Evolutionary conservation across 768 basidiomycete species (phyloP).

Genomic region (Phylloporus scabripes): DNA sequence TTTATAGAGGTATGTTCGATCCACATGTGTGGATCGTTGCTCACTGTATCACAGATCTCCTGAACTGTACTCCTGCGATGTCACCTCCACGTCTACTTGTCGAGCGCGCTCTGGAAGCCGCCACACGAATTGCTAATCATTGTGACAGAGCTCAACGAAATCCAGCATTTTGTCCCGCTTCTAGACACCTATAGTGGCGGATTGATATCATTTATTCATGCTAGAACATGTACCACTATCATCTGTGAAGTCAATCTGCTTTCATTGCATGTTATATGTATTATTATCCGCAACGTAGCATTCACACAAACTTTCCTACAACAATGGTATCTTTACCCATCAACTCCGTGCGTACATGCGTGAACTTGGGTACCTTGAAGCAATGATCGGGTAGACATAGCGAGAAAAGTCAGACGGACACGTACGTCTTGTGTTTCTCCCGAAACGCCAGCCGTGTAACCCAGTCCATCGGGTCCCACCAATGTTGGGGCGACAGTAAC

Average conservation of each 20-base stretch:
- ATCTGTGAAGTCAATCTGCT: neutral
- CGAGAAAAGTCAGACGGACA: neutral
- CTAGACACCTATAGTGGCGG: slow-evolving; percentile 4
- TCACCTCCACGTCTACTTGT: slow-evolving; percentile 49
- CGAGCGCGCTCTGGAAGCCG: slow-evolving; percentile 52
- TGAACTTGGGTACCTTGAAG: slow-evolving; percentile 22
- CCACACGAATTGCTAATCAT: slow-evolving; percentile 51
- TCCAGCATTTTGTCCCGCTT: slow-evolving; percentile 35
- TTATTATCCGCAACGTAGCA: neutral
- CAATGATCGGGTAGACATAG: neutral
- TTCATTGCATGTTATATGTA: neutral
- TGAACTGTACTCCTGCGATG: slow-evolving; percentile 42
- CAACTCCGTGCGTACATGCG: slow-evolving; percentile 24
- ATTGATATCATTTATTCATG: slow-evolving; percentile 2
- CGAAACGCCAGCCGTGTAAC: slow-evolving; percentile 36
- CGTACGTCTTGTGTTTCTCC: slow-evolving; percentile 17
- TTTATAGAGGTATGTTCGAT: slow-evolving; percentile 47
- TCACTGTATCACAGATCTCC: slow-evolving; percentile 39
- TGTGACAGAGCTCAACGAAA: slow-evolving; percentile 60
- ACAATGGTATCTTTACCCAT: slow-evolving; percentile 33
- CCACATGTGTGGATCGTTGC: neutral
- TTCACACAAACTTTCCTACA: slow-evolving; percentile 21
- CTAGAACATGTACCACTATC: neutral
- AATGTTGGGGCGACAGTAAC: slow-evolving; percentile 85
- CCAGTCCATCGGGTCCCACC: slow-evolving; percentile 68